Evolutionary conservation across 257 asterid species (phyloP).

Genomic region (Gentiana macrophylla): DNA sequence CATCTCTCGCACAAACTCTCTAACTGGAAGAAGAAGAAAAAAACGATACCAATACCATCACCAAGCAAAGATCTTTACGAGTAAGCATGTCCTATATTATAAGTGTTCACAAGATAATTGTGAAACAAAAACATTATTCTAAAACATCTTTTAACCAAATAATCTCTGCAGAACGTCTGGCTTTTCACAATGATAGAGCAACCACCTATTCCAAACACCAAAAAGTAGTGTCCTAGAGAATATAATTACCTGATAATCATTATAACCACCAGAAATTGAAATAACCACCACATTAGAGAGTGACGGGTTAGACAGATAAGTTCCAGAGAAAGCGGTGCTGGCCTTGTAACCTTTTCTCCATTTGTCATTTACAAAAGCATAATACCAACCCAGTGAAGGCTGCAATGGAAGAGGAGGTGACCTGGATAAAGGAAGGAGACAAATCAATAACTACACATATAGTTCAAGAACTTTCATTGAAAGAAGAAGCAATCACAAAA

Average conservation of each 20-base stretch:
- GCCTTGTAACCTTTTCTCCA: conserved; percentile 85
- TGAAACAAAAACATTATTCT: no score
- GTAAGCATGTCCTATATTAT: not conserved
- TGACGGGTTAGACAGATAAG: conserved; percentile 38
- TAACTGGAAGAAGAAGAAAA: no score
- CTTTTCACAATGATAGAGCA: no score
- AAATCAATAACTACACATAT: conserved; percentile 12
- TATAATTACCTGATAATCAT: conserved; percentile 82
- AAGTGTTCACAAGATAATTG: no score
- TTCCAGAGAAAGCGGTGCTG: conserved; percentile 56
- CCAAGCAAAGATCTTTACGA: not conserved
- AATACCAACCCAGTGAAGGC: conserved; percentile 89
- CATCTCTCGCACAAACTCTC: not conserved
- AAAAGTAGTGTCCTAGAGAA: conserved; percentile 6
- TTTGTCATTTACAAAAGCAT: conserved; percentile 58
- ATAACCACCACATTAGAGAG: conserved; percentile 64
- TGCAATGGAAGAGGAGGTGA: conserved; percentile 87
- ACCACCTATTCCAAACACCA: not conserved
- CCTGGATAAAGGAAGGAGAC: conserved; percentile 34
- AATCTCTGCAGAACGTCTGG: not conserved
- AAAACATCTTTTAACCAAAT: no score
- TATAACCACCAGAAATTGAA: conserved; percentile 92
- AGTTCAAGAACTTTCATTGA: conserved; percentile 10
- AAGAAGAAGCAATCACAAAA: conserved; percentile 10
- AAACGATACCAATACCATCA: not conserved